Evolutionary conservation across 2,329 filamentous ascomycete genomes (phyloP).

Genomic region (Colletotrichum gloeosporioides): DNA sequence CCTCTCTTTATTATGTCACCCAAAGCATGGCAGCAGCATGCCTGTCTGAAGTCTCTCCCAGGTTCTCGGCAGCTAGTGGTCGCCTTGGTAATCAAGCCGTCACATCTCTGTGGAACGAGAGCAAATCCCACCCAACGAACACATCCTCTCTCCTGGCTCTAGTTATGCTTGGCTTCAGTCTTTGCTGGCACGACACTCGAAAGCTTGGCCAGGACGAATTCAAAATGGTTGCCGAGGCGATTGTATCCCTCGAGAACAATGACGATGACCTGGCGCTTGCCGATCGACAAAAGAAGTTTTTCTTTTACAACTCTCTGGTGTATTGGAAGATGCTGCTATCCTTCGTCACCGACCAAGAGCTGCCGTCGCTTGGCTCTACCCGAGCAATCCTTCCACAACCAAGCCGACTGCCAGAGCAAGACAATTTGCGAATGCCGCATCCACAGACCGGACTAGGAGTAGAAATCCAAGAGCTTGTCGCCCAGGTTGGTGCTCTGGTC

Average conservation of each 20-base stretch:
- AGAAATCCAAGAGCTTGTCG: constrained; percentile 29
- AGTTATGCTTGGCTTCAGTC: constrained; percentile 63
- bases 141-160: constrained; percentile 63
- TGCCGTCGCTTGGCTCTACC: background rate
- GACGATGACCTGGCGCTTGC: background rate
- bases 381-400: background rate
- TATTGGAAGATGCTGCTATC: constrained; percentile 32
- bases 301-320: constrained; percentile 30
- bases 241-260: background rate
- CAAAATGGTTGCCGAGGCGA: background rate
- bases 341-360: constrained; percentile 26
- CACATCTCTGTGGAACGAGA: constrained; percentile 54
- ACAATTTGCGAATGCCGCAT: constrained; percentile 24
- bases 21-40: constrained; percentile 29
- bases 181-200: constrained; percentile 63
- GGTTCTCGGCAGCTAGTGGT: constrained; percentile 53
- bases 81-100: constrained; percentile 53
- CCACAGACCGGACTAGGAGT: constrained; percentile 28
- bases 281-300: constrained; percentile 28
- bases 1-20: constrained; percentile 25
- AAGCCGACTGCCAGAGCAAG: background rate
- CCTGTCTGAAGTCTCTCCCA: constrained; percentile 32
- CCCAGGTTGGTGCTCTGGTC: constrained; percentile 27
- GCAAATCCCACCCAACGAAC: constrained; percentile 49
- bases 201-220: constrained; percentile 48